A percentile compares a stretch with the other conserved stretches of the same genome.
Conservation (phyloP, 2,329 filamentous ascomycete species). For the Aquanectria penicillioides region DNA sequence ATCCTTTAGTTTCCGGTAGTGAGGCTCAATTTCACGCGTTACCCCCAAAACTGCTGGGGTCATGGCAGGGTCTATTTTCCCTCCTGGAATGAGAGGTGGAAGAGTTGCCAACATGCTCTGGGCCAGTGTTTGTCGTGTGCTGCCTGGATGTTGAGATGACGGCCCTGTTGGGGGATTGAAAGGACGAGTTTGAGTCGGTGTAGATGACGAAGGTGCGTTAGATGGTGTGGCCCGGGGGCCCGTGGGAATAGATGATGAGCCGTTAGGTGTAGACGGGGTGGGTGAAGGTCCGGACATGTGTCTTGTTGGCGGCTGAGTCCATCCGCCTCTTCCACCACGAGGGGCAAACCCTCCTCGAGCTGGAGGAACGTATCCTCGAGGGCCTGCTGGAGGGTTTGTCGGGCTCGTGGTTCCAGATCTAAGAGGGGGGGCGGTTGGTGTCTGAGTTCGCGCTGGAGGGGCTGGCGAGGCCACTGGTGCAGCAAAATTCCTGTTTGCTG, state of each 20-base stretch:
- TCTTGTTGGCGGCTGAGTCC: constrained; percentile 49
- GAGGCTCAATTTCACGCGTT: constrained; percentile 63
- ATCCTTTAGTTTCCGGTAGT: constrained; percentile 63
- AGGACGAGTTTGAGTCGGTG: constrained; percentile 54
- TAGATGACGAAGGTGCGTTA: constrained; percentile 49
- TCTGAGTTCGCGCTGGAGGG: constrained; percentile 47
- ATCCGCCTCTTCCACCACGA: constrained; percentile 58
- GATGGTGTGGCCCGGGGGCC: constrained; percentile 53
- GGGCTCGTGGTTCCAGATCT: constrained; percentile 56
- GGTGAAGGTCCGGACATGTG: constrained; percentile 48
- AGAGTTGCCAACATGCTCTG: constrained; percentile 63
- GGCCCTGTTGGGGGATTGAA: constrained; percentile 70
- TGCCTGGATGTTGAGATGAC: constrained; percentile 50
- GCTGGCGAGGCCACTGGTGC: constrained; percentile 49
- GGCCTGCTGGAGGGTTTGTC: constrained; percentile 62
- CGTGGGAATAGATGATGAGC: constrained; percentile 57
- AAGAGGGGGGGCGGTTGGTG: constrained; percentile 45
- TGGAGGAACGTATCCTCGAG: constrained; percentile 62
- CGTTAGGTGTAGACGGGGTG: constrained; percentile 52
- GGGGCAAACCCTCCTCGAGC: constrained; percentile 55
- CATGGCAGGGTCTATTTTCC: constrained; percentile 61
- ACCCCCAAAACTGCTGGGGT: constrained; percentile 58
- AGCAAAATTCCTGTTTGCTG: constrained; percentile 51
- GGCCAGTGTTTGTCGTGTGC: constrained; percentile 57
- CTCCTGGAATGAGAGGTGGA: constrained; percentile 63